Conservation (phyloP, 2,329 filamentous ascomycete species). For the Exophiala sp. region DNA sequence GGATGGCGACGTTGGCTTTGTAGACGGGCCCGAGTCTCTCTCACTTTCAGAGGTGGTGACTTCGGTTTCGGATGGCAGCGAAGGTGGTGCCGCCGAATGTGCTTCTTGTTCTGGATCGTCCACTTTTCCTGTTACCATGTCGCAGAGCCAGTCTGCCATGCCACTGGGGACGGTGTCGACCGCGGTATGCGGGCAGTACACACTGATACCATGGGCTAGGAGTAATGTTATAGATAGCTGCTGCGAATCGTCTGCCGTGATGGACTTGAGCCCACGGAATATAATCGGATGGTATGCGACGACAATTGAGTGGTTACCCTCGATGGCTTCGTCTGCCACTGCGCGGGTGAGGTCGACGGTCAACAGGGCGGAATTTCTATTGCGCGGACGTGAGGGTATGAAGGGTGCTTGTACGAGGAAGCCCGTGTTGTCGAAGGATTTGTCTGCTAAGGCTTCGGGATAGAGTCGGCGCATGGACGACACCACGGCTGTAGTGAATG, state of each 20-base stretch:
- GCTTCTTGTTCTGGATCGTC: slow-evolving; percentile 28
- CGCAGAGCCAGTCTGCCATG: slow-evolving; percentile 90
- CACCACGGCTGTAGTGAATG: slow-evolving; percentile 67
- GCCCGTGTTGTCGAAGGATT: slow-evolving; percentile 95
- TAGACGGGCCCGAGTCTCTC: slow-evolving; percentile 10
- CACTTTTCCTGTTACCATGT: slow-evolving; percentile 66
- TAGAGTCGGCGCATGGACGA: slow-evolving; percentile 81
- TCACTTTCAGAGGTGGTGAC: slow-evolving; percentile 26
- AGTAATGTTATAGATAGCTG: slow-evolving; percentile 80
- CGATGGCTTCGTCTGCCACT: slow-evolving; percentile 86
- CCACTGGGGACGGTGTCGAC: slow-evolving; percentile 82
- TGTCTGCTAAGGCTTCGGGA: slow-evolving; percentile 82
- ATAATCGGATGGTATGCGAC: slow-evolving; percentile 97
- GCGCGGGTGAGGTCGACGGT: slow-evolving; percentile 87
- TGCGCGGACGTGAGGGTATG: slow-evolving; percentile 49
- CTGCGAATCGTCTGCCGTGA: slow-evolving; percentile 80
- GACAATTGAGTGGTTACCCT: slow-evolving; percentile 70
- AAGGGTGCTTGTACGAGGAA: slow-evolving; percentile 68
- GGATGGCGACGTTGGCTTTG: slow-evolving; percentile 21
- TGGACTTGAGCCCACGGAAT: slow-evolving; percentile 84
- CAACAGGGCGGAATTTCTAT: slow-evolving; percentile 67
- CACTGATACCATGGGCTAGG: slow-evolving; percentile 81
- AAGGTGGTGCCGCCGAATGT: not conserved
- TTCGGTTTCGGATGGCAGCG: slow-evolving; percentile 29
- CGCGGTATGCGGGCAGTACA: slow-evolving; percentile 94